phyloP scores from a whole-genome alignment of 805 yeast genomes.

The Yamadazyma sp. region DNA sequence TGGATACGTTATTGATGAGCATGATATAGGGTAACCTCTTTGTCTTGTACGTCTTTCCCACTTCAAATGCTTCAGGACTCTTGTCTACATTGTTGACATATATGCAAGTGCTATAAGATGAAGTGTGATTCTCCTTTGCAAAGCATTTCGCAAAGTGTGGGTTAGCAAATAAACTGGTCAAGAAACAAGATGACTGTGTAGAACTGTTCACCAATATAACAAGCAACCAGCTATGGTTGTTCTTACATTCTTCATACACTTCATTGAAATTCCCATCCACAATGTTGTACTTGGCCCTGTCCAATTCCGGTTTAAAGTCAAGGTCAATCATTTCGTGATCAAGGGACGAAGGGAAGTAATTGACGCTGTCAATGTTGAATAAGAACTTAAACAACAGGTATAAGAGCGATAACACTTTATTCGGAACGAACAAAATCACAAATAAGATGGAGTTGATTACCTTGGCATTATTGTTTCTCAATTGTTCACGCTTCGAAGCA shows the following conservation, averaged over 20 bases:
- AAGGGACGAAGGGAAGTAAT: conserved; percentile 26
- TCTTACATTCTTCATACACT: conserved; percentile 27
- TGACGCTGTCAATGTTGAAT: conserved; percentile 10
- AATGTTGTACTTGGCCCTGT: conserved; percentile 14
- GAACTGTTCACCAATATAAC: conserved; percentile 31
- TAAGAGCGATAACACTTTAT: conserved; percentile 6
- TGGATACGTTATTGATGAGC: conserved; percentile 36
- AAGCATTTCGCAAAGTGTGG: conserved; percentile 22
- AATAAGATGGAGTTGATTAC: conserved; percentile 12
- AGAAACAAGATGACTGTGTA: conserved; percentile 20
- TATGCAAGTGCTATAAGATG: conserved; percentile 26
- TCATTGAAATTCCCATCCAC: conserved; percentile 28
- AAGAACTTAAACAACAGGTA: conserved; percentile 10
- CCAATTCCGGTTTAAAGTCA: conserved; percentile 13
- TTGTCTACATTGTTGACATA: conserved; percentile 31
- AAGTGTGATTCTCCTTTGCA: conserved; percentile 24
- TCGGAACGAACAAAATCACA: conserved; percentile 13
- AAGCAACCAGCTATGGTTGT: conserved; percentile 32
- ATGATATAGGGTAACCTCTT: conserved; percentile 37
- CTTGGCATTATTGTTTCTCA: conserved; percentile 4
- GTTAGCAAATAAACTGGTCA: conserved; percentile 17
- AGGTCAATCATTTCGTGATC: conserved; percentile 28
- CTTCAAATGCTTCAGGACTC: conserved; percentile 39
- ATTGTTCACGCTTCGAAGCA: conserved; percentile 19
- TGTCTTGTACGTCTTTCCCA: conserved; percentile 31